Percentiles rank a stretch among this genome's conserved stretches.
phyloP scores from a whole-genome alignment of 2,329 filamentous ascomycete genomes.

The Trichophyton mentagrophytes region DNA sequence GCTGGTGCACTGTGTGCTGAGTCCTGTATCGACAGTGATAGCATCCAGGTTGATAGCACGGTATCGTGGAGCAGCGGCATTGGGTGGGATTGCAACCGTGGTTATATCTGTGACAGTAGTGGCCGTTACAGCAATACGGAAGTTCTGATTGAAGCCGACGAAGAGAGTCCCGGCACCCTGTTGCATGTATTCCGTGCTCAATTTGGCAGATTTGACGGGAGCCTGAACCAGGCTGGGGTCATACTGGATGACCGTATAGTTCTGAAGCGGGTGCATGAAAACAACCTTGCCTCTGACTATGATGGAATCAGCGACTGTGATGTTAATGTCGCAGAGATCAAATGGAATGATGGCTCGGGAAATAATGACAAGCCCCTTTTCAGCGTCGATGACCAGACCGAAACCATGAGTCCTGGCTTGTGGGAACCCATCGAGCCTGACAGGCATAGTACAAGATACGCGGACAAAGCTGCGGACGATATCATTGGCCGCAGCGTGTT shows the following conservation, averaged over 20 bases:
- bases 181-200: conserved; percentile 70
- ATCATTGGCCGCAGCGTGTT: conserved; percentile 79
- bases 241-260: conserved; percentile 92
- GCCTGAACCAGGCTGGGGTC: conserved; percentile 88
- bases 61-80: conserved; percentile 80
- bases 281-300: conserved; percentile 88
- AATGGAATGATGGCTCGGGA: conserved; percentile 91
- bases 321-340: conserved; percentile 87
- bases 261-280: conserved; percentile 92
- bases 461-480: conserved; percentile 91
- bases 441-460: conserved; percentile 80
- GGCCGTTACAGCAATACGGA: conserved; percentile 82
- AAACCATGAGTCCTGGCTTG: conserved; percentile 90
- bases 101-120: conserved; percentile 96
- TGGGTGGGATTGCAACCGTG: conserved; percentile 89
- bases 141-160: conserved; percentile 95
- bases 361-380: conserved; percentile 87
- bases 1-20: conserved; percentile 83
- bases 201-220: conserved; percentile 74
- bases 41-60: conserved; percentile 92
- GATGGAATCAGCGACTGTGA: conserved; percentile 94
- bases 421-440: conserved; percentile 96
- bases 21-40: conserved; percentile 87
- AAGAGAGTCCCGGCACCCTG: conserved; percentile 93
- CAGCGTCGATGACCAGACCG: conserved; percentile 92